Percentiles rank a stretch among this genome's conserved stretches.
Evolutionary conservation across 306 rosid genomes (phyloP).

Genomic region (Castanea mollissima): DNA sequence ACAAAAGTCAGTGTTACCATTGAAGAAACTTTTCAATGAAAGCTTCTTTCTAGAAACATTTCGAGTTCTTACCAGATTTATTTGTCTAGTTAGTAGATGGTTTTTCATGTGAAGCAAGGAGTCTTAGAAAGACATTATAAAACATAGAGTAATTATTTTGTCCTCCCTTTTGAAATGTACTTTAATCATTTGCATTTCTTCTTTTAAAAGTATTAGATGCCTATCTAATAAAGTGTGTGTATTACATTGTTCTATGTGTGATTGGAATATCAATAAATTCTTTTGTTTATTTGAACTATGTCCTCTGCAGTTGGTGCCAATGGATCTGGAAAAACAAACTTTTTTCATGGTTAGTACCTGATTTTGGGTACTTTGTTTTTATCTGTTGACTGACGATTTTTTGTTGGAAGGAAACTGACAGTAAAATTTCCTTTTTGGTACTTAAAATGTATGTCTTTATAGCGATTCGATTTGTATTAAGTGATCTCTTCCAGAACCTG

Average conservation of each 20-base stretch:
- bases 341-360: slow-evolving; percentile 73
- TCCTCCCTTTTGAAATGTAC: background rate
- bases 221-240: background rate
- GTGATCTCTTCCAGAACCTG: slow-evolving; percentile 86
- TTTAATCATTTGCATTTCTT: slow-evolving; percentile 9
- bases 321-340: slow-evolving; percentile 97
- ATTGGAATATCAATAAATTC: slow-evolving; percentile 1
- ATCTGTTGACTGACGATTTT: slow-evolving; percentile 14
- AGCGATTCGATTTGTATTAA: slow-evolving; percentile 94
- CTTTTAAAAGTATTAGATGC: background rate
- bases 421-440: background rate
- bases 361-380: background rate
- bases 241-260: background rate
- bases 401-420: slow-evolving; percentile 9
- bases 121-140: background rate
- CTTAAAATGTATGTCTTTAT: slow-evolving; percentile 3
- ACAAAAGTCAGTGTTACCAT: background rate
- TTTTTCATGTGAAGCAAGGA: background rate
- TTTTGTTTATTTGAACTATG: slow-evolving; percentile 9
- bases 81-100: background rate
- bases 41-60: background rate
- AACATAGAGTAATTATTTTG: background rate
- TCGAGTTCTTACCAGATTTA: background rate
- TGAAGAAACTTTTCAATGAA: background rate
- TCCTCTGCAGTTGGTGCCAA: slow-evolving; percentile 86